Percentiles rank a stretch among this genome's conserved stretches.
Conservation (phyloP, 2,329 filamentous ascomycete species). For the Phyllosticta citriasiana region DNA sequence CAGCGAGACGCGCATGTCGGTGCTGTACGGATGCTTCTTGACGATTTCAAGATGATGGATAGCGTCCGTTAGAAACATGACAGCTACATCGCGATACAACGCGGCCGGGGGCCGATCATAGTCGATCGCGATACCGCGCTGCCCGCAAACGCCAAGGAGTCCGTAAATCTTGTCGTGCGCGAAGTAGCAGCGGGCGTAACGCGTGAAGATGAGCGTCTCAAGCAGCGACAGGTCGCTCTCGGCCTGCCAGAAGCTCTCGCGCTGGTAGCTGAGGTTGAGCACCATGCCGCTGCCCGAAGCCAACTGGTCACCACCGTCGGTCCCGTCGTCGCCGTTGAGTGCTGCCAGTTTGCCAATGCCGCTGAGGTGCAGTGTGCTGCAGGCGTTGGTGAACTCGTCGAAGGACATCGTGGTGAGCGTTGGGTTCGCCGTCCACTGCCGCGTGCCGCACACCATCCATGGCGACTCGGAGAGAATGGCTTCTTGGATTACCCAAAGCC, state of each 20-base stretch:
- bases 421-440: background rate
- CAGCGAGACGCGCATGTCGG: background rate
- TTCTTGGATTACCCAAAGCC: conserved; percentile 20
- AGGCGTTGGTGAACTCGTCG: conserved; percentile 16
- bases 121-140: conserved; percentile 11
- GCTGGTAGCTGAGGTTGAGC: conserved; percentile 13
- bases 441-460: conserved; percentile 14
- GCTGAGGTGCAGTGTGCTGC: conserved; percentile 7
- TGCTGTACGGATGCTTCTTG: background rate
- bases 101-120: conserved; percentile 11
- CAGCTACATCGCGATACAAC: background rate
- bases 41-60: background rate
- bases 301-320: background rate
- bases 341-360: background rate
- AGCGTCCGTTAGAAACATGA: background rate
- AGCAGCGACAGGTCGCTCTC: conserved; percentile 6
- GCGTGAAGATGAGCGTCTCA: conserved; percentile 14
- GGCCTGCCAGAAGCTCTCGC: conserved; percentile 5
- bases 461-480: conserved; percentile 15
- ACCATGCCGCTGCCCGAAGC: conserved; percentile 4
- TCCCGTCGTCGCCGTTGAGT: background rate
- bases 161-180: conserved; percentile 21
- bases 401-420: conserved; percentile 9
- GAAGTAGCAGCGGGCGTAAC: conserved; percentile 17
- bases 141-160: conserved; percentile 14